phyloP scores from a whole-genome alignment of 164 flowering plant genomes.

The Berberis thunbergii region DNA sequence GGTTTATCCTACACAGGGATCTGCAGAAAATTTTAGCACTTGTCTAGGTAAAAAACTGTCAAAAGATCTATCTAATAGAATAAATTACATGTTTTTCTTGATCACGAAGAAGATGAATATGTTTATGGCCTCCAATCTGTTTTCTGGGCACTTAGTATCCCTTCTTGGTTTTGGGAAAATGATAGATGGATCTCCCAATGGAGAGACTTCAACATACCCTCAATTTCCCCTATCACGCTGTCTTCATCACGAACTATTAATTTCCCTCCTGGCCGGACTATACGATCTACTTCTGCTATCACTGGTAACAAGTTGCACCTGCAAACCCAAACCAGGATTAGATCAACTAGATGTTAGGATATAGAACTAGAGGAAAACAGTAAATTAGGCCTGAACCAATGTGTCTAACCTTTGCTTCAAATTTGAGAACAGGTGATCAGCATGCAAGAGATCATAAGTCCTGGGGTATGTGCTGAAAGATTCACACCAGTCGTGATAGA shows the following conservation, averaged over 20 bases:
- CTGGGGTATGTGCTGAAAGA: conserved; percentile 90
- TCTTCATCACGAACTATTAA: conserved; percentile 71
- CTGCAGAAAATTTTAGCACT: not conserved
- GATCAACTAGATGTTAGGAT: not conserved
- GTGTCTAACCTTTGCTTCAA: conserved; percentile 45
- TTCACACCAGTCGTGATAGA: conserved; percentile 97
- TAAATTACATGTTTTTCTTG: not conserved
- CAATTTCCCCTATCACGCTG: conserved; percentile 42
- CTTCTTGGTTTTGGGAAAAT: conserved; percentile 59
- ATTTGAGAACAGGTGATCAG: conserved; percentile 80
- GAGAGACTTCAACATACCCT: conserved; percentile 61
- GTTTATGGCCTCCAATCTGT: conserved; percentile 53
- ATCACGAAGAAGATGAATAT: conserved; percentile 31
- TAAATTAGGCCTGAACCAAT: not conserved
- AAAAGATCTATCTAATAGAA: conserved; percentile 6
- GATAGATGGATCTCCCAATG: conserved; percentile 73
- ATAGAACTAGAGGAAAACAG: not conserved
- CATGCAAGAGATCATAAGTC: conserved; percentile 82
- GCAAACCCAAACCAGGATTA: conserved; percentile 8
- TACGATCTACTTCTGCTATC: conserved; percentile 72
- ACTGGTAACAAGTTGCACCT: conserved; percentile 65
- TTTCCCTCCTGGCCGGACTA: conserved; percentile 79
- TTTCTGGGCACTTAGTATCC: conserved; percentile 69
- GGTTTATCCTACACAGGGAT: not conserved
- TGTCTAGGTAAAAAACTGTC: not conserved